Conservation (phyloP, 2,329 filamentous ascomycete species). For the Hysterium pulicare region DNA sequence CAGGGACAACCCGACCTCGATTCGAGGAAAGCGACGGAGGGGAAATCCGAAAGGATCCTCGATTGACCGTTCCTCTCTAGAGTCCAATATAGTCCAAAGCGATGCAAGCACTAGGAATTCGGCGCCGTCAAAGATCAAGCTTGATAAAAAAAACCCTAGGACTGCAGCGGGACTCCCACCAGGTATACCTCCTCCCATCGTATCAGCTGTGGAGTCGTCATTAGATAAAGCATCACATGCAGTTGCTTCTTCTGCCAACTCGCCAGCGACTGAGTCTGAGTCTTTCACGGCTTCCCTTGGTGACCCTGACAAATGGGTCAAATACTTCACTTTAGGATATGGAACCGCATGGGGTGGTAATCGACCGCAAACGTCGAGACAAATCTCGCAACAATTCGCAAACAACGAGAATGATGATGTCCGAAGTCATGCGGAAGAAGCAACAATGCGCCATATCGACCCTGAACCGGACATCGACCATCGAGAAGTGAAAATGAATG, state of each 20-base stretch:
- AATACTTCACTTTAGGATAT: constrained; percentile 51
- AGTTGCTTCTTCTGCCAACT: constrained; percentile 21
- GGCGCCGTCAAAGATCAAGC: constrained; percentile 2
- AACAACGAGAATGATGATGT: constrained; percentile 5
- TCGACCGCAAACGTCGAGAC: constrained; percentile 9
- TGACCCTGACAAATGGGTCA: constrained; percentile 49
- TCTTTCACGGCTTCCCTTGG: constrained; percentile 37
- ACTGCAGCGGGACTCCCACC: constrained; percentile 18
- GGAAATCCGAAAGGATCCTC: constrained; percentile 36
- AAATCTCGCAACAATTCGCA: constrained; percentile 1
- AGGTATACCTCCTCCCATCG: constrained; percentile 47
- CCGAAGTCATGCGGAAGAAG: constrained; percentile 18
- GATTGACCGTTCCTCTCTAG: too few species aligned
- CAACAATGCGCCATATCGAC: constrained; percentile 32
- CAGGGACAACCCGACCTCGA: constrained; percentile 70
- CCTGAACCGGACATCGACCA: constrained; percentile 40
- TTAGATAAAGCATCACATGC: constrained; percentile 42
- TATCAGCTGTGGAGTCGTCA: constrained; percentile 42
- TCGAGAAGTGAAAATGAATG: constrained; percentile 62
- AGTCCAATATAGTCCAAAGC: not conserved
- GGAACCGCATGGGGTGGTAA: constrained; percentile 37
- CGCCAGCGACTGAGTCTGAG: constrained; percentile 16
- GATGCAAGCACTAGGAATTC: constrained; percentile 3
- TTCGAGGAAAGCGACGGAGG: constrained; percentile 51
- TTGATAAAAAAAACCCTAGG: constrained; percentile 5